Evolutionary conservation across 2,329 filamentous ascomycete genomes (phyloP).

Genomic region (Colletotrichum sp.): DNA sequence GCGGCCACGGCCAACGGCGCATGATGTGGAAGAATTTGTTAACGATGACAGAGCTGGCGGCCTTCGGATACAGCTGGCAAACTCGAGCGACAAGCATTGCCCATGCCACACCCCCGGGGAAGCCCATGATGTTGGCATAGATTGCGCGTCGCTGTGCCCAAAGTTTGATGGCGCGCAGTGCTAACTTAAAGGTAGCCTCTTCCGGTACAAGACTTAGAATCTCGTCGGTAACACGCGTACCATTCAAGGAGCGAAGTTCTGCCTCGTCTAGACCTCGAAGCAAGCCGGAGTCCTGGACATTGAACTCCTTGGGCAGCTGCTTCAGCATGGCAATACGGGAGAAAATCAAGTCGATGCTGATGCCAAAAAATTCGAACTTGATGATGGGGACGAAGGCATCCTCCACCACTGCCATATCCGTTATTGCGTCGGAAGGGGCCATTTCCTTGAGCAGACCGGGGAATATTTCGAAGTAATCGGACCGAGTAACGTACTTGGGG

Average conservation of each 20-base stretch:
- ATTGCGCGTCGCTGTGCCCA: slow-evolving; percentile 94
- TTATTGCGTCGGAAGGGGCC: slow-evolving; percentile 79
- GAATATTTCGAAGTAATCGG: slow-evolving; percentile 92
- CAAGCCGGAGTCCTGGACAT: slow-evolving; percentile 82
- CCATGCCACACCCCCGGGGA: slow-evolving; percentile 96
- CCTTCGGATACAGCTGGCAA: slow-evolving; percentile 94
- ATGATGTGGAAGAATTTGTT: slow-evolving; percentile 95
- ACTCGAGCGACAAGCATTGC: slow-evolving; percentile 96
- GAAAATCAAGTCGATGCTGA: slow-evolving; percentile 95
- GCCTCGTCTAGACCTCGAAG: slow-evolving; percentile 85
- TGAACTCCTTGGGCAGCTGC: slow-evolving; percentile 74
- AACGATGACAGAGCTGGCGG: slow-evolving; percentile 85
- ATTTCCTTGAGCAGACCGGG: slow-evolving; percentile 79
- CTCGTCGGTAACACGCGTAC: slow-evolving; percentile 92
- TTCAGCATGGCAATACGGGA: slow-evolving; percentile 74
- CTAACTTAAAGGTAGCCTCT: slow-evolving; percentile 85
- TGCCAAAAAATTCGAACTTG: slow-evolving; percentile 89
- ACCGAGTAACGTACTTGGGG: slow-evolving; percentile 84
- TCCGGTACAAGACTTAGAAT: slow-evolving; percentile 90
- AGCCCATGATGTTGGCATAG: slow-evolving; percentile 96
- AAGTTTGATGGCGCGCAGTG: slow-evolving; percentile 89
- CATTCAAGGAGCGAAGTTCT: slow-evolving; percentile 89
- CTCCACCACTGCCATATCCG: slow-evolving; percentile 82
- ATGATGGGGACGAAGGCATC: slow-evolving; percentile 97
- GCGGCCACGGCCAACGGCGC: slow-evolving; percentile 90